Conservation (phyloP, 140 eudicot species). For the Senecio squalidus region DNA sequence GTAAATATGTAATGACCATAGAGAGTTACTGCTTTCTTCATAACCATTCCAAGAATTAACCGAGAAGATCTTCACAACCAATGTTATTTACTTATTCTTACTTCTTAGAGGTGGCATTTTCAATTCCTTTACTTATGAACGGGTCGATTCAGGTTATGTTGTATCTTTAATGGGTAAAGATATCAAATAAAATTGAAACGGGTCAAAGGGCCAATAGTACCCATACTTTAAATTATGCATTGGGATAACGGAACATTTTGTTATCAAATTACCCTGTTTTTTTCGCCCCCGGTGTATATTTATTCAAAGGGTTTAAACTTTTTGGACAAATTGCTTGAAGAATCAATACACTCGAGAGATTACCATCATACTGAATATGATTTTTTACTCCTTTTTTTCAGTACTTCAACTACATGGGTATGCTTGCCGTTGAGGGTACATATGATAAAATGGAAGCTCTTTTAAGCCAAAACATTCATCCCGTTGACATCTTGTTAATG, state of each 20-base stretch:
- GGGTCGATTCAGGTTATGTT: background rate
- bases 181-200: background rate
- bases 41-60: background rate
- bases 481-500: conserved; percentile 77
- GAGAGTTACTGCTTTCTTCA: background rate
- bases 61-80: background rate
- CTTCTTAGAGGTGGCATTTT: background rate
- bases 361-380: background rate
- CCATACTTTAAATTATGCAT: too few species aligned
- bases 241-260: too few species aligned
- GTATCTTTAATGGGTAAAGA: background rate
- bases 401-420: conserved; percentile 99
- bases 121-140: background rate
- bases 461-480: conserved; percentile 70
- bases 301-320: too few species aligned
- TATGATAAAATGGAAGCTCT: conserved; percentile 96
- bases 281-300: too few species aligned
- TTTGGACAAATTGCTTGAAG: background rate
- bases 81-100: background rate
- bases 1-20: background rate
- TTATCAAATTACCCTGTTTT: too few species aligned
- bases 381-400: conserved; percentile 16
- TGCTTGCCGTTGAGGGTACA: conserved; percentile 95
- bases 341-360: background rate
- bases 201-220: too few species aligned